phyloP scores from a whole-genome alignment of 805 yeast species.

The Metschnikowia sp. region DNA sequence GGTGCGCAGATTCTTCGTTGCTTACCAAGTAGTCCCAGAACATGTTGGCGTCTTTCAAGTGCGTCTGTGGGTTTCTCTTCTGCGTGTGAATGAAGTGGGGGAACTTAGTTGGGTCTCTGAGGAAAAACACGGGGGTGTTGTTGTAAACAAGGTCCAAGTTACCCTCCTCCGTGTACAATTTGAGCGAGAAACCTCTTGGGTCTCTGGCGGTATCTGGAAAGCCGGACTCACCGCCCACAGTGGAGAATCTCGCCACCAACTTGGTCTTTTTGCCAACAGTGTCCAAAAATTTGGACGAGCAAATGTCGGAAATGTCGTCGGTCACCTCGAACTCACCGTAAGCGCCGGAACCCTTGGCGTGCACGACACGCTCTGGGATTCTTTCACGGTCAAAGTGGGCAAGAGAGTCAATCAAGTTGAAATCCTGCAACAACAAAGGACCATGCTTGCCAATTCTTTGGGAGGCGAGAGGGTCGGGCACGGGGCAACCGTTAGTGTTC shows the following conservation, averaged over 20 bases:
- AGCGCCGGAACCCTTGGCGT: constrained; percentile 93
- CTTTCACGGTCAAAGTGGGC: constrained; percentile 90
- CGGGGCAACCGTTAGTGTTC: constrained; percentile 74
- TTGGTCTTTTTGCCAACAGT: constrained; percentile 29
- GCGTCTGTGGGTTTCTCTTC: constrained; percentile 78
- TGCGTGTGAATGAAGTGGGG: constrained; percentile 88
- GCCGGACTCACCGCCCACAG: constrained; percentile 84
- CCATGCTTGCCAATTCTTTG: constrained; percentile 75
- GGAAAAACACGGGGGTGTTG: constrained; percentile 82
- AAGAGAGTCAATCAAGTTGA: constrained; percentile 71
- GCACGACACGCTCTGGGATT: constrained; percentile 90
- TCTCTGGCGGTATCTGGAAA: constrained; percentile 82
- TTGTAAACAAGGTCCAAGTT: constrained; percentile 81
- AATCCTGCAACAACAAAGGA: constrained; percentile 78
- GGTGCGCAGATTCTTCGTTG: constrained; percentile 74
- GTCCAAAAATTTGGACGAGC: constrained; percentile 26
- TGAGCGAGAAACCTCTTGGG: constrained; percentile 81
- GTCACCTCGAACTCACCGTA: constrained; percentile 84
- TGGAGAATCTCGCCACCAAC: constrained; percentile 70
- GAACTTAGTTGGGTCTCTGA: constrained; percentile 82
- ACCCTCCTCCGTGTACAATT: constrained; percentile 81
- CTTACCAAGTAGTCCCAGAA: constrained; percentile 79
- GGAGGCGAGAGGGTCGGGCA: constrained; percentile 71
- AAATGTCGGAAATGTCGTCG: constrained; percentile 41
- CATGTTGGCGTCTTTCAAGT: constrained; percentile 75